Evolutionary conservation across 768 basidiomycete genomes (phyloP), one percentile per base, ranked within the genome.

Genomic region (Trametes cubensis): DNA sequence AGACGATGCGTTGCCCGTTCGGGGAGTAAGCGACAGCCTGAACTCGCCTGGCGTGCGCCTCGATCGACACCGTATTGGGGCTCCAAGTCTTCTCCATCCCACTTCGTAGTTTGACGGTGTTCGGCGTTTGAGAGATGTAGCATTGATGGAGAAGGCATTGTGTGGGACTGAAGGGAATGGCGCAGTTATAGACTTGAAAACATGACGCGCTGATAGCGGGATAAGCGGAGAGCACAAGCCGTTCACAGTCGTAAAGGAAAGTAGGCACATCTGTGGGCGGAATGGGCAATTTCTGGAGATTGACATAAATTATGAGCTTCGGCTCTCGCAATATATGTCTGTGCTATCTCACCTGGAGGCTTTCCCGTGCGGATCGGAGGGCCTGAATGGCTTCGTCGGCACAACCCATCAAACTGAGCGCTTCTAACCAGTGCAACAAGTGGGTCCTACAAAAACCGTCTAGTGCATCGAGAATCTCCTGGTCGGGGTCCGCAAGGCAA

Each of bases 341-440:
- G 44, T 20, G 21, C 21, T 45, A 21, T 41, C 39, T 21, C 14
- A 54, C 52, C 52, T 54, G 10, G 23, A 54, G 52, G 7, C 21
- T 14, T 5, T 40, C 40, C 15, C 52, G 18, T 7, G 39, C 14
- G 21, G 38, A 4, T 10, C 40, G 18, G 34, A 52, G 23, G 52
- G 55, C 10, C 25, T 17, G 17, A 62, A 52, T 20, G 23, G 65
- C 8, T 20, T 6, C 26, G 42, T 49, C 18, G 39, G 60, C 60
- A n/a, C 57, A 15, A 11, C 53, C 58, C n/a, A 60, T 17, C 10
- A 59, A 23, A 38, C 63, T 64, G 26, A 49, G 41, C 0, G 54
- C 62, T 51, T 72, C 71, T 4, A 72, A 42, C 71, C 71, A 72
- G 28, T 69, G 48, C 2, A 72, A 57, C 0, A 72, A 57, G 48